Percentiles rank a stretch among this genome's conserved stretches.
Conservation (phyloP, 305 asterid species). For the Fraxinus velutina region DNA sequence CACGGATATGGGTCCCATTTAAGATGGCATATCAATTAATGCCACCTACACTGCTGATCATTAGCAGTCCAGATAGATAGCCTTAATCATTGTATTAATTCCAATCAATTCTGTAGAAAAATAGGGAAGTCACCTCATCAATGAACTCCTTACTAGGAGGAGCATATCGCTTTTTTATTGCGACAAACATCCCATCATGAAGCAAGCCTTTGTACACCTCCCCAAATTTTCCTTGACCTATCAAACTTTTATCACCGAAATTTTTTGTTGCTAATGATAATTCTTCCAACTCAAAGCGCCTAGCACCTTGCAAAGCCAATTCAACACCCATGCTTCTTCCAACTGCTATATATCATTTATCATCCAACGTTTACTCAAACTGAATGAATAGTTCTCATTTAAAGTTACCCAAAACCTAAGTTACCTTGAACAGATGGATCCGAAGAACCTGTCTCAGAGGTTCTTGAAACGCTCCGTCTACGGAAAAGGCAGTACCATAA, state of each 20-base stretch:
- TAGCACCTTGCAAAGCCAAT: slow-evolving; percentile 62
- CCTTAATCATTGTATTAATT: neutral
- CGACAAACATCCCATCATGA: slow-evolving; percentile 86
- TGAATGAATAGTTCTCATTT: neutral
- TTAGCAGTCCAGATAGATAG: neutral
- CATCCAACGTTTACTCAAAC: neutral
- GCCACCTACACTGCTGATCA: neutral
- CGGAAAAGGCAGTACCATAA: slow-evolving; percentile 55
- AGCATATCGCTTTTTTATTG: slow-evolving; percentile 63
- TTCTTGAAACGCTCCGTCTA: slow-evolving; percentile 47
- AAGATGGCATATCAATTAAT: neutral
- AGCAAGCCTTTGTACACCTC: slow-evolving; percentile 90
- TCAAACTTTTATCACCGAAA: slow-evolving; percentile 68
- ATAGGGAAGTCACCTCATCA: slow-evolving; percentile 53
- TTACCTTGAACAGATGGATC: slow-evolving; percentile 75
- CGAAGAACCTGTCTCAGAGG: slow-evolving; percentile 80
- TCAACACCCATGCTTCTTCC: slow-evolving; percentile 59
- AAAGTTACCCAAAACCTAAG: neutral
- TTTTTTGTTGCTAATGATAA: slow-evolving; percentile 65
- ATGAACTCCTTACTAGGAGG: slow-evolving; percentile 61
- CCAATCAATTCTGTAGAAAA: slow-evolving; percentile 1
- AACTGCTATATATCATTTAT: slow-evolving; percentile 36
- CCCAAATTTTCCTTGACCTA: slow-evolving; percentile 89
- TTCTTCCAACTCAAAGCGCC: slow-evolving; percentile 65
- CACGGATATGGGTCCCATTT: neutral